Conservation (phyloP, 306 rosid species). For the Lathyrus tuberosus region DNA sequence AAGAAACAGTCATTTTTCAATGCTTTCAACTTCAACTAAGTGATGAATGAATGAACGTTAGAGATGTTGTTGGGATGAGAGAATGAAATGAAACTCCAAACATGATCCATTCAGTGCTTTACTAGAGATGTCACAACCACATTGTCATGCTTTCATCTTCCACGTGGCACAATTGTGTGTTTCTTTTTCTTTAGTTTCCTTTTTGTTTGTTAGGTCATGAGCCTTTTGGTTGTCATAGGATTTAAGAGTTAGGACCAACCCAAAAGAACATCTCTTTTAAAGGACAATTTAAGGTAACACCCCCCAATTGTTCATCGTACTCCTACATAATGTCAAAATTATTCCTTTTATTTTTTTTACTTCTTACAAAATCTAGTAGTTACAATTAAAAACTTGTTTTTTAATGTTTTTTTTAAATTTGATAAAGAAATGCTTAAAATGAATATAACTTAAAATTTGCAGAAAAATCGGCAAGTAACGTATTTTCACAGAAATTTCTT, state of each 20-base stretch:
- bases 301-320: too few relatives aligned
- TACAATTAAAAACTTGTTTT: too few relatives aligned
- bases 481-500: too few relatives aligned
- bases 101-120: constrained; percentile 30
- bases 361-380: too few relatives aligned
- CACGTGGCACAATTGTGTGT: constrained; percentile 27
- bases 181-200: neutral
- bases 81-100: constrained; percentile 6
- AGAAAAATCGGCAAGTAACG: too few relatives aligned
- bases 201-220: neutral
- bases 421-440: too few relatives aligned
- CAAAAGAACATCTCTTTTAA: neutral
- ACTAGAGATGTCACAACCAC: constrained; percentile 34
- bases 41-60: neutral
- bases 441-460: too few relatives aligned
- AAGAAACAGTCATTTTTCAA: constrained; percentile 62
- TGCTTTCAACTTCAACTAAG: constrained; percentile 10
- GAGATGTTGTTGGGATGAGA: neutral
- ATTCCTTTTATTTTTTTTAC: too few relatives aligned
- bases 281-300: too few relatives aligned
- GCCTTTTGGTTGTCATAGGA: neutral
- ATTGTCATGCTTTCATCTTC: constrained; percentile 34
- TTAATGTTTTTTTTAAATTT: too few relatives aligned
- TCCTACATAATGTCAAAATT: too few relatives aligned
- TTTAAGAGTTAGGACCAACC: neutral